Evolutionary conservation across 2,329 filamentous ascomycete species (phyloP), one percentile per base, ranked within the genome.

Genomic region (Fusarium domesticum): DNA sequence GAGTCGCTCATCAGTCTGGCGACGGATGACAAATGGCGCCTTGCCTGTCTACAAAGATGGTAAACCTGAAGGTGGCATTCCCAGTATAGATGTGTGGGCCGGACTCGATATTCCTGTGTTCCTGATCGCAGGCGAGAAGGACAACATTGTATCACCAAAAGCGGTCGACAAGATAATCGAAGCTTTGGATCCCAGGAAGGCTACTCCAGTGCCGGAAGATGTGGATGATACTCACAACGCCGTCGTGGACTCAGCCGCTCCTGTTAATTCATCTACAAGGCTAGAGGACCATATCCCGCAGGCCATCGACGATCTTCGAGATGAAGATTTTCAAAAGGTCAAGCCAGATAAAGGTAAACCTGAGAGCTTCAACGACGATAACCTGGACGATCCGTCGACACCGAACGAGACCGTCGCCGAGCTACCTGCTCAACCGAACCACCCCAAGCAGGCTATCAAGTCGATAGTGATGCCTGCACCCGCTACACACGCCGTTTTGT

Each of bases 401-500:
- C 72, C 70, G 3, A 64, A 69, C 23, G 75, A 75, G 47, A 68
- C 62, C 3, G 46, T 58, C 7, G 55, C 68, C 14, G 62, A 64
- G 11, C 66, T 78, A 11, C 75, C 80, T 18, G 60, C 69, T 5
- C 75, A 79, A 52, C 72, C 71, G 4, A 59, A 63, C 6, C 72
- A 71, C 25, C 79, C 78, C 1, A 60, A 61, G 5, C 76, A 74
- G 55, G 69, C 82, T 7, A 73, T 95, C 18, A 84, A 87, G 60
- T 83, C 79, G 1, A 78, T 78, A 17, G 74, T 91, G 39, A 75
- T 96, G 38, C 87, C 87, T 0, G 71, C 80, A 1, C 90, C 90
- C 1, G 88, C 89, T 8, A 86, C 85, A 3, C 92, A 97, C 66
- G 86, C 87, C 11, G 73, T 97, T 18, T 78, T 95, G 6, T 97